Conservation (phyloP, 179 eudicot species). For the Spinacia oleracea region DNA sequence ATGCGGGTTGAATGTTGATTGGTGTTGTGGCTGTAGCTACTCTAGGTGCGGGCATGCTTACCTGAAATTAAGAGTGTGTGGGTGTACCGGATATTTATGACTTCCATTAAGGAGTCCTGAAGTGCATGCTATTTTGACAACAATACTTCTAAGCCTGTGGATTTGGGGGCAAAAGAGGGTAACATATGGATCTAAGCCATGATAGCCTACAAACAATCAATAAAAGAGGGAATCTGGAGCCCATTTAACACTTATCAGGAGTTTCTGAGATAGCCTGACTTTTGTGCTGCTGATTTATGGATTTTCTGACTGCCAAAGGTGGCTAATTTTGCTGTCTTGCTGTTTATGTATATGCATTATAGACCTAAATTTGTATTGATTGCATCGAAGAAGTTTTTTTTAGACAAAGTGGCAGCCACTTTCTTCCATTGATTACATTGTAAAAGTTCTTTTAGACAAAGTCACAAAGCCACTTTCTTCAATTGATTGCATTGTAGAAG, state of each 20-base stretch:
- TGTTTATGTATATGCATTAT: neutral
- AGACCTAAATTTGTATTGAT: neutral
- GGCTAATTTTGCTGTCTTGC: slow-evolving; percentile 6
- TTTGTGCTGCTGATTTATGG: neutral
- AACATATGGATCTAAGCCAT: neutral
- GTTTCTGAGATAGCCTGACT: neutral
- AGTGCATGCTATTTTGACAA: neutral
- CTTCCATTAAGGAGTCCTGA: neutral
- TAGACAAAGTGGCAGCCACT: too few relatives aligned
- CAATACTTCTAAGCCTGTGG: neutral
- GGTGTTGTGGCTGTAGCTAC: neutral
- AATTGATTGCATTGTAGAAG: neutral
- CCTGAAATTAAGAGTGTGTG: slow-evolving; percentile 13
- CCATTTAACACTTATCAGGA: too few relatives aligned
- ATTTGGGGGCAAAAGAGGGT: neutral
- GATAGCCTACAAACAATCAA: neutral
- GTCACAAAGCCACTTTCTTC: neutral
- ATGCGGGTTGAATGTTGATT: neutral
- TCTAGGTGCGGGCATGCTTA: neutral
- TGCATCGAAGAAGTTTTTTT: neutral
- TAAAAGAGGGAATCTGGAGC: neutral
- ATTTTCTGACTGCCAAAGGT: neutral
- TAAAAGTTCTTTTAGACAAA: neutral
- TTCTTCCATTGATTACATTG: neutral
- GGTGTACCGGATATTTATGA: neutral